A percentile compares a stretch with the other conserved stretches of the same genome.
phyloP scores from a whole-genome alignment of 495 filamentous ascomycete species.

The Neurospora intermedia region DNA sequence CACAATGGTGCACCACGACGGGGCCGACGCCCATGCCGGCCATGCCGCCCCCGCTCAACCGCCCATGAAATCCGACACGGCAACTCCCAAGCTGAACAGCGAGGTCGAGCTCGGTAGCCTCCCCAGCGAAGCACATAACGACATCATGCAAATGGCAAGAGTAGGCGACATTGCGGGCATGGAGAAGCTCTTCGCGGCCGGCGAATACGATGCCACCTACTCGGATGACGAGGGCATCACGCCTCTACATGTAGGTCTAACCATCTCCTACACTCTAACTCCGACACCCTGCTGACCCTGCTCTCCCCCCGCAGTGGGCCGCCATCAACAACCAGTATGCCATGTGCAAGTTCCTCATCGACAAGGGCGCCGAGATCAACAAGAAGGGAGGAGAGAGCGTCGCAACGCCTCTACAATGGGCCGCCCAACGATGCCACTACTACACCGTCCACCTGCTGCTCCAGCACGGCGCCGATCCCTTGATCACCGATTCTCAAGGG shows the following conservation, averaged over 20 bases:
- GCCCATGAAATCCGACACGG: slow-evolving; percentile 47
- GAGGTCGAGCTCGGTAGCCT: slow-evolving; percentile 63
- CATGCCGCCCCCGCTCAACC: slow-evolving; percentile 32
- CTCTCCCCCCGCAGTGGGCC: slow-evolving; percentile 61
- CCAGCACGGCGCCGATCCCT: slow-evolving; percentile 77
- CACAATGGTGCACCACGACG: slow-evolving; percentile 18
- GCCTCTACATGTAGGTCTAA: slow-evolving; percentile 71
- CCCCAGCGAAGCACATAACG: slow-evolving; percentile 49
- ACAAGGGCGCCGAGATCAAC: slow-evolving; percentile 84
- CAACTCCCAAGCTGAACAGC: slow-evolving; percentile 50
- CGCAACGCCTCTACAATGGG: slow-evolving; percentile 93
- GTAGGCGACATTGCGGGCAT: slow-evolving; percentile 77
- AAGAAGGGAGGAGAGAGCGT: slow-evolving; percentile 88
- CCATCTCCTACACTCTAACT: background rate
- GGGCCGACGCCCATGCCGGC: slow-evolving; percentile 11
- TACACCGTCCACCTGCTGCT: slow-evolving; percentile 69
- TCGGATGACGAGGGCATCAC: slow-evolving; percentile 87
- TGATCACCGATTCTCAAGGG: slow-evolving; percentile 81
- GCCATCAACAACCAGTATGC: slow-evolving; percentile 98
- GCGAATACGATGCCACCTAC: slow-evolving; percentile 70
- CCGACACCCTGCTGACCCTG: slow-evolving; percentile 17
- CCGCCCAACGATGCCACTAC: slow-evolving; percentile 86
- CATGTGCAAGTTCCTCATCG: slow-evolving; percentile 88
- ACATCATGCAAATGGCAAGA: slow-evolving; percentile 92
- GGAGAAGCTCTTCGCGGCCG: slow-evolving; percentile 75